Base-by-base conservation (phyloP, 768 basidiomycete species). In the Psilocybe subaeruginosa region DNA sequence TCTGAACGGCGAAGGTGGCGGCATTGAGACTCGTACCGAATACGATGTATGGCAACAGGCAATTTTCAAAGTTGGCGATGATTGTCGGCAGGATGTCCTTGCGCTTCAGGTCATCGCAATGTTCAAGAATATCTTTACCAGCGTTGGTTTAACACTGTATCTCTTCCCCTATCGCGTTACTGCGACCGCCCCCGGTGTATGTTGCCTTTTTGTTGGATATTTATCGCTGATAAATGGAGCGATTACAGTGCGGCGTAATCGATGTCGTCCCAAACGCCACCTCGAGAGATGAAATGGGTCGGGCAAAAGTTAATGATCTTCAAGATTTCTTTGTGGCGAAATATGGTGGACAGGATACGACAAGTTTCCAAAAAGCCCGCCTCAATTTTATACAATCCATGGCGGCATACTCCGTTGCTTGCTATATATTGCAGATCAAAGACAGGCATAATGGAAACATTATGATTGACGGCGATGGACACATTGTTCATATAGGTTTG, bases 41-140 rank as follows among this genome's bases (percentile, higher is more conserved):
- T 93, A 91, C 70, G 95, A 98, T 63, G 89, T 96, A 49, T 98
- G 94, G 96, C 94, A 97, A 62, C 90, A 94, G 65, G 97, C 97
- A 0, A 99, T 99, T 64, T 99, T 99, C 88, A 99, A 99, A 81
- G 97, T 99, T 60, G 97, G 97, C 58, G 97, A 99, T 71, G 97
- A 99, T 72, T 99, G 97, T 73, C 87, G 97, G 46, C 97, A 99
- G 74, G 97, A 99, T 69, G 90, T 99, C n/a, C 84, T 99, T 48
- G 97, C 97, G 0, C 79, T 99, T 51, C 97, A 99, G 69, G 78
- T 98, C 62, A 99, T 99, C 63, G 97, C 97, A 4, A 99, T 99
- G 95, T 98, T 99, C 85, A 99, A 99, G 77, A 98, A 97, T 73
- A 90, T 98, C 59, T 99, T 97, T 77, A 91, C 84, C 11, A 85